Percentiles rank a stretch among this genome's conserved stretches.
phyloP scores from a whole-genome alignment of 2,329 filamentous ascomycete species.

The Beauveria brongniartii region DNA sequence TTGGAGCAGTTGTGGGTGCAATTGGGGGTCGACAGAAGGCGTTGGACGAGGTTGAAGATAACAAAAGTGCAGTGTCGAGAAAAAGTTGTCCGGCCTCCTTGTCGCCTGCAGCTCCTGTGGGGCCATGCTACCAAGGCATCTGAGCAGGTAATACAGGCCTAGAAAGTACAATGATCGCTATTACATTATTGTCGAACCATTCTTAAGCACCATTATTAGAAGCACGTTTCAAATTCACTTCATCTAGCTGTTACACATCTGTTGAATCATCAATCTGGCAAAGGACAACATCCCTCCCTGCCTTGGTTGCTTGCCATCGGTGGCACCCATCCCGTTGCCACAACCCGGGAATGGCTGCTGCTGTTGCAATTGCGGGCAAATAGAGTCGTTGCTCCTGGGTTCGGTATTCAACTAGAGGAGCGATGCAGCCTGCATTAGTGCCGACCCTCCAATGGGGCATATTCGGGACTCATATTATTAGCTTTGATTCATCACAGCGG shows the following conservation, averaged over 20 bases:
- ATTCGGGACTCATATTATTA: not conserved
- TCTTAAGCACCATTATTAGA: no score
- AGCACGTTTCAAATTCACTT: no score
- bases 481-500: not conserved
- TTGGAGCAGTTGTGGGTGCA: not conserved
- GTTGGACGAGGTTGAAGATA: not conserved
- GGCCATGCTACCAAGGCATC: not conserved
- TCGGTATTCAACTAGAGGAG: not conserved
- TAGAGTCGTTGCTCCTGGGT: not conserved
- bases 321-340: no score
- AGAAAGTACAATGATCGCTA: no score
- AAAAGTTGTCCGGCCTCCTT: not conserved
- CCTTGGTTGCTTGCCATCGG: no score
- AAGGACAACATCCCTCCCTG: no score
- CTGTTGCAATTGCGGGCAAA: no score
- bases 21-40: not conserved
- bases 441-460: not conserved
- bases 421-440: conserved; percentile 1
- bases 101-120: conserved; percentile 3
- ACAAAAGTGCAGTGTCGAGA: not conserved
- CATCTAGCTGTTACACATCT: no score
- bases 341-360: no score
- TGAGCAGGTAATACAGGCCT: no score
- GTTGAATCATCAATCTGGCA: no score
- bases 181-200: no score